Conservation (phyloP, 2,329 filamentous ascomycete species). For the Orbilia oligospora region DNA sequence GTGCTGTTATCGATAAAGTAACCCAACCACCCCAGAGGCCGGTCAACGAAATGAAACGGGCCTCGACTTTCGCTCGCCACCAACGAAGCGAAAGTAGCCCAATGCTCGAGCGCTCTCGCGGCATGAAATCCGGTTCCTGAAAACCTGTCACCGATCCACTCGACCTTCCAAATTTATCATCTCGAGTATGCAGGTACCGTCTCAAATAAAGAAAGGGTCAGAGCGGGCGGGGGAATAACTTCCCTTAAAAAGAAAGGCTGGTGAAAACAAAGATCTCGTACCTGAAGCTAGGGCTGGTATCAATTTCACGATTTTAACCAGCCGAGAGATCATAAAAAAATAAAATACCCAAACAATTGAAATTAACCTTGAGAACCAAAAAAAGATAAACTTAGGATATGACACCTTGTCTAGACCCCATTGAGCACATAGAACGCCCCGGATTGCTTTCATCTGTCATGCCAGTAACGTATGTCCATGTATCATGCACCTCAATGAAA, state of each 20-base stretch:
- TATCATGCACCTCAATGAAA: constrained; percentile 44
- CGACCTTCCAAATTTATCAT: constrained; percentile 55
- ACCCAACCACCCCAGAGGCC: background rate
- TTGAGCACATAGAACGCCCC: constrained; percentile 10
- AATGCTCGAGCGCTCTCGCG: constrained; percentile 19
- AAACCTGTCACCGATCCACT: constrained; percentile 22
- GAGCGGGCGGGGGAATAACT: constrained; percentile 30
- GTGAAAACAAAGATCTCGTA: constrained; percentile 10
- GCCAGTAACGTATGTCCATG: constrained; percentile 24
- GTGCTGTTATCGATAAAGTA: constrained; percentile 48
- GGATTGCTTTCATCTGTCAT: constrained; percentile 59
- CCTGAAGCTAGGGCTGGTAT: constrained; percentile 41
- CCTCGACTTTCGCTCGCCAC: constrained; percentile 18
- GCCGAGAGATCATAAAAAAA: constrained; percentile 14
- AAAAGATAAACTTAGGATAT: background rate
- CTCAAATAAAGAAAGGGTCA: constrained; percentile 45
- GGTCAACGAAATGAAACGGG: constrained; percentile 23
- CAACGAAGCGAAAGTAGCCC: constrained; percentile 34
- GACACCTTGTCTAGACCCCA: constrained; percentile 21
- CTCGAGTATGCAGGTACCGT: constrained; percentile 60
- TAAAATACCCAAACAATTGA: constrained; percentile 15
- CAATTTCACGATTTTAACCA: constrained; percentile 56
- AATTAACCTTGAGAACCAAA: background rate
- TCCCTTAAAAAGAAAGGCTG: constrained; percentile 8
- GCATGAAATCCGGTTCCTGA: constrained; percentile 52